Conservation (phyloP, 345 rosid species). For the Adansonia digitata region DNA sequence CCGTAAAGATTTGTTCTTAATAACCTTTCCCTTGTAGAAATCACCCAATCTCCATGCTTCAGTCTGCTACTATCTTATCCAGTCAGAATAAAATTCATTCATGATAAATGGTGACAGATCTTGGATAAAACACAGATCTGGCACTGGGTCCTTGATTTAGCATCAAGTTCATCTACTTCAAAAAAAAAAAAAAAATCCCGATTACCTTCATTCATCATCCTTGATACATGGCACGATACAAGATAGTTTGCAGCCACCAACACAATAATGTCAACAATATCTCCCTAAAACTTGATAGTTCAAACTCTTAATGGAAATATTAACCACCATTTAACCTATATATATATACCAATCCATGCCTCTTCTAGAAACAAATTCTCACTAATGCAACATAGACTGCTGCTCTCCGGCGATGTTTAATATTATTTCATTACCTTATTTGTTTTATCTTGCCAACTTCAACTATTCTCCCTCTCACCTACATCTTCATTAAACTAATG, state of each 20-base stretch:
- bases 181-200: neutral
- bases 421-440: neutral
- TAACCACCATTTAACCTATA: slow-evolving; percentile 1
- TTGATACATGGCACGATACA: no score
- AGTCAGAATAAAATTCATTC: neutral
- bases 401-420: neutral
- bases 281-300: neutral
- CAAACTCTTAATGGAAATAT: neutral
- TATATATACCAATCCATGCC: neutral
- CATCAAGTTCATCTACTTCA: neutral
- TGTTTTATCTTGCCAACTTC: neutral
- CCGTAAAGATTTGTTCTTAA: neutral
- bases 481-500: neutral
- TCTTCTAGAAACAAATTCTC: neutral
- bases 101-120: neutral
- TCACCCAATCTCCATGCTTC: neutral
- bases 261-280: neutral
- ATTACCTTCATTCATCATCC: neutral
- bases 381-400: neutral
- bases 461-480: neutral
- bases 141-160: neutral
- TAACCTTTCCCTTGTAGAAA: neutral
- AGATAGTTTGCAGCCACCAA: neutral
- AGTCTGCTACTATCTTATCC: neutral
- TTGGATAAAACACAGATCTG: neutral